Percentiles rank a stretch among this genome's conserved stretches.
Evolutionary conservation across 805 yeast genomes (phyloP).

Genomic region (Candida suzukii): DNA sequence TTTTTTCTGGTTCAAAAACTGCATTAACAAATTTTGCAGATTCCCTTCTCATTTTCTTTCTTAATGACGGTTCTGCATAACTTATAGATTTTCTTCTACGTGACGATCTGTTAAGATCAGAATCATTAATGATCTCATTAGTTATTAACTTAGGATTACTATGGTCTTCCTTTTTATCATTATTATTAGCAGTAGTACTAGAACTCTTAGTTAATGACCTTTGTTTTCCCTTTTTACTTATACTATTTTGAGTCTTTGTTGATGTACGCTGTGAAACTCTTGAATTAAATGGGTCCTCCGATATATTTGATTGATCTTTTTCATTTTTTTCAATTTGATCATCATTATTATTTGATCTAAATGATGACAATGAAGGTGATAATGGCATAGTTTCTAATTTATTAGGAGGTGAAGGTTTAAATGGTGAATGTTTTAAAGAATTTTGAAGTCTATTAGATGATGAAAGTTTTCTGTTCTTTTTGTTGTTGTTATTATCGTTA

Average conservation of each 20-base stretch:
- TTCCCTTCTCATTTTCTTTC: constrained; percentile 64
- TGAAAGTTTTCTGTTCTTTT: neutral
- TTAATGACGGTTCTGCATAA: constrained; percentile 61
- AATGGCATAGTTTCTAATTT: neutral
- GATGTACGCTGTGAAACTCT: neutral
- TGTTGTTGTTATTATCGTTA: neutral
- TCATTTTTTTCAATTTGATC: neutral
- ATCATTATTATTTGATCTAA: neutral
- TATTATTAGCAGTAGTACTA: neutral
- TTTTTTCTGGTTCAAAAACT: constrained; percentile 25
- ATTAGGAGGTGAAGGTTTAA: neutral
- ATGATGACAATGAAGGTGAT: neutral
- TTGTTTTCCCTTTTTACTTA: neutral
- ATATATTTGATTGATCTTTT: neutral
- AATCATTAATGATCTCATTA: neutral
- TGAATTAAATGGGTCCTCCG: neutral
- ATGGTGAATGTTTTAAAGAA: neutral
- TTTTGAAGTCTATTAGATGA: neutral
- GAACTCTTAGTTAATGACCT: neutral
- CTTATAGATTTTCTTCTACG: constrained; percentile 53
- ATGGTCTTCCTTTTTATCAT: neutral
- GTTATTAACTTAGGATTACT: neutral
- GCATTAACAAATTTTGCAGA: constrained; percentile 57
- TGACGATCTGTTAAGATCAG: neutral
- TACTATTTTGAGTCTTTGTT: neutral